These are phyloP conservation scores for Polytolypa hystricis DNA, from an alignment of 2,329 filamentous ascomycete genomes.

Conservation along the genomic window DNA sequence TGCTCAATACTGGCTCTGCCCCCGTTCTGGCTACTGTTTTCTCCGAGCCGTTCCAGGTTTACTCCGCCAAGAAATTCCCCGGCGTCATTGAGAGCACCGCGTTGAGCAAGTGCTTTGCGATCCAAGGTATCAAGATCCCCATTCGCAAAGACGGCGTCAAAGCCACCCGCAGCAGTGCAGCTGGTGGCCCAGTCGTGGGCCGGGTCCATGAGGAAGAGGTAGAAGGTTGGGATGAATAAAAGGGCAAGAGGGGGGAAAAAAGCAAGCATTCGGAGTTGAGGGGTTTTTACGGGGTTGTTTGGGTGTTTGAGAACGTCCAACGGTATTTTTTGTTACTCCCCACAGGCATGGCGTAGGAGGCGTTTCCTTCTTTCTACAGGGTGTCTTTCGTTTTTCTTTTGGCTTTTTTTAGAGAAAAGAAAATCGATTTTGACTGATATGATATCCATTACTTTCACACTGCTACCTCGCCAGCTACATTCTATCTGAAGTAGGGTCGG, in stretches of 20 bases:
- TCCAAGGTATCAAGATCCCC: conserved; percentile 92
- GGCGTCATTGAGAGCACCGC: conserved; percentile 90
- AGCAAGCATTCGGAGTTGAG: too few relatives aligned
- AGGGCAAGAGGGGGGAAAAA: not conserved
- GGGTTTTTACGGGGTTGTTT: too few relatives aligned
- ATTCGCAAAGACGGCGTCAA: conserved; percentile 74
- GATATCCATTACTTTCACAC: too few relatives aligned
- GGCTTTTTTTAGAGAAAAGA: too few relatives aligned
- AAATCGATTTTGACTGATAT: too few relatives aligned
- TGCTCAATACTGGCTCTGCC: conserved; percentile 62
- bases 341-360: too few relatives aligned
- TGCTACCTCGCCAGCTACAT: too few relatives aligned
- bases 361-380: too few relatives aligned
- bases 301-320: too few relatives aligned
- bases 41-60: conserved; percentile 84
- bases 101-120: conserved; percentile 84
- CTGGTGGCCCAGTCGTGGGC: conserved; percentile 35
- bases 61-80: conserved; percentile 95
- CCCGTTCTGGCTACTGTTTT: conserved; percentile 78
- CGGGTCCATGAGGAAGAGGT: conserved; percentile 23
- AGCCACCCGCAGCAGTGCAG: conserved; percentile 18
- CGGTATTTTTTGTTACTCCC: too few relatives aligned
- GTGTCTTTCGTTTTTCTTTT: too few relatives aligned
- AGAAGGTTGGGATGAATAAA: conserved; percentile 12
- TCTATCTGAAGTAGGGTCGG: too few relatives aligned